phyloP scores from a whole-genome alignment of 106 monocot species.

The Narthecium ossifragum region DNA sequence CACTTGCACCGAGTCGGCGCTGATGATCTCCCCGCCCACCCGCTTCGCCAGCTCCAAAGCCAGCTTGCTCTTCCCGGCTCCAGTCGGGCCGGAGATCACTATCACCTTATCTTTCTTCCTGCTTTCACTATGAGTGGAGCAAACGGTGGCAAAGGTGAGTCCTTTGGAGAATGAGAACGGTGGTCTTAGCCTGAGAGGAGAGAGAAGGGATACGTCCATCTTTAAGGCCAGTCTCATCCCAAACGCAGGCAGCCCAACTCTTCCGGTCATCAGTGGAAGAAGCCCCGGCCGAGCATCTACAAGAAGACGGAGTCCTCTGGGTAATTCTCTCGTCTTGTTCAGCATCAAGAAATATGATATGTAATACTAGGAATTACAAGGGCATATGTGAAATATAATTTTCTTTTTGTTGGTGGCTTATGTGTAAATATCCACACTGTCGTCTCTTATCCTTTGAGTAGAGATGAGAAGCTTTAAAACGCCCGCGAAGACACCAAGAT shows the following conservation, averaged over 20 bases:
- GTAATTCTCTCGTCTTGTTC: no score
- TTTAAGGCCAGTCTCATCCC: constrained; percentile 7
- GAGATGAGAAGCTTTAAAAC: constrained; percentile 3
- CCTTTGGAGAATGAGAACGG: not conserved
- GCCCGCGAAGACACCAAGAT: constrained; percentile 8
- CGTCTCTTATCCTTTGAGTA: no score
- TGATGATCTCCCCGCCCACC: constrained; percentile 63
- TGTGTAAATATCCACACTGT: not conserved
- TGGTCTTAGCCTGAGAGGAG: not conserved
- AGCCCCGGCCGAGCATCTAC: no score
- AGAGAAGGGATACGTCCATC: constrained; percentile 5
- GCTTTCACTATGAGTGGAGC: constrained; percentile 1
- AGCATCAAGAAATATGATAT: no score
- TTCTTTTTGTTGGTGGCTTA: not conserved
- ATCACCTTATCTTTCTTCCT: constrained; percentile 53
- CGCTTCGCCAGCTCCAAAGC: constrained; percentile 52
- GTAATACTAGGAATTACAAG: no score
- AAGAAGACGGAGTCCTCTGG: no score
- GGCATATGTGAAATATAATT: not conserved
- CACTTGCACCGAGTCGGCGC: constrained; percentile 66
- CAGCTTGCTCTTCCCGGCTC: constrained; percentile 62
- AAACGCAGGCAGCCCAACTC: constrained; percentile 7
- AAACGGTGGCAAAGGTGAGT: not conserved
- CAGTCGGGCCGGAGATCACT: constrained; percentile 66
- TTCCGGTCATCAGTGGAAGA: constrained; percentile 4